Conservation (phyloP, 371 early-diverging fungal species). For the Mucor indicus region DNA sequence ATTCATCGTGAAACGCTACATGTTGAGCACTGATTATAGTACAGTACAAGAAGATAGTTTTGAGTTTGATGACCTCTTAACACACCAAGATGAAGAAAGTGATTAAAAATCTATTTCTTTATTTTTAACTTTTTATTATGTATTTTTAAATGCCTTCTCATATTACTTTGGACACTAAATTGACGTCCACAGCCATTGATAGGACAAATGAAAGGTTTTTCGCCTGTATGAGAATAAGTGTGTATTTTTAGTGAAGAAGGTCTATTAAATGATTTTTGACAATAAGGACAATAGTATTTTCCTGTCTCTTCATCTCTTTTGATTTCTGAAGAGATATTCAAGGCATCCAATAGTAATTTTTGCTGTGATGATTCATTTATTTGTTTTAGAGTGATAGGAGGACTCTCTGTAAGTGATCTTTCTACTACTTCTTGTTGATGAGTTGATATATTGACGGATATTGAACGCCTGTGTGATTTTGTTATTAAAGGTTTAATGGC, state of each 20-base stretch:
- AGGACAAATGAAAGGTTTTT: constrained; percentile 67
- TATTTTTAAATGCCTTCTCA: constrained; percentile 65
- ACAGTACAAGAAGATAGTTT: constrained; percentile 7
- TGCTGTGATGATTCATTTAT: no score
- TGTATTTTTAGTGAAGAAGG: constrained; percentile 60
- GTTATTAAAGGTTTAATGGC: constrained; percentile 9
- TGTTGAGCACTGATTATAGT: background rate
- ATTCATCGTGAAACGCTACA: constrained; percentile 14
- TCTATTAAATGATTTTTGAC: constrained; percentile 31
- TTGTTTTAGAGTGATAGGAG: background rate
- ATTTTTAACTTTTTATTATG: constrained; percentile 38
- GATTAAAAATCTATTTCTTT: background rate
- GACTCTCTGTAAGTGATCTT: no score
- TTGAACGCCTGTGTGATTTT: constrained; percentile 23
- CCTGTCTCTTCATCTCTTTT: constrained; percentile 23
- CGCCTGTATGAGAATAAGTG: constrained; percentile 73
- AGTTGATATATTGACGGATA: constrained; percentile 17
- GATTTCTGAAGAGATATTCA: no score
- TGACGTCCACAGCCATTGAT: constrained; percentile 61
- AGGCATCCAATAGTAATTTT: no score
- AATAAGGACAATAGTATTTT: constrained; percentile 28
- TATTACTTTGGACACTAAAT: constrained; percentile 75
- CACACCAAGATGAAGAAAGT: background rate
- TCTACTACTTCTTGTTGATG: background rate
- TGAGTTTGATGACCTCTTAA: constrained; percentile 20